phyloP scores from a whole-genome alignment of 495 filamentous ascomycete species.

The Aspergillus funiculosus region DNA sequence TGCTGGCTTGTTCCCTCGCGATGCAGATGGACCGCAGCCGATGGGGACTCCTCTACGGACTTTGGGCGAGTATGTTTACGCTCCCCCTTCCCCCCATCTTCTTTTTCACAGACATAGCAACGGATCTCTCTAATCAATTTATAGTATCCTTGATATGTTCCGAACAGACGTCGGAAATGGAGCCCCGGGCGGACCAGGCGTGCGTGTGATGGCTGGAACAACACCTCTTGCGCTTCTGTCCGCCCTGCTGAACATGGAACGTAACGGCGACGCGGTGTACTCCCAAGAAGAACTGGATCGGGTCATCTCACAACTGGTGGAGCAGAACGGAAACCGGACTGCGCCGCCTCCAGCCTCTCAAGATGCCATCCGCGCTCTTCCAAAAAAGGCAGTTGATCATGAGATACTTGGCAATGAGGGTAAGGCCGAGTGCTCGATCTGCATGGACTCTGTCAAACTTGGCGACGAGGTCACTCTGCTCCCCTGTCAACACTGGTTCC shows the following conservation, averaged over 20 bases:
- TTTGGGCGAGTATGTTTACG: conserved; percentile 38
- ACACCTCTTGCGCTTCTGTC: conserved; percentile 35
- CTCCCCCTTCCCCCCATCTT: not conserved
- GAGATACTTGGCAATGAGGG: conserved; percentile 60
- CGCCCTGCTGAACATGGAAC: conserved; percentile 54
- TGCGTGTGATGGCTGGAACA: conserved; percentile 21
- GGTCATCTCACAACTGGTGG: conserved; percentile 82
- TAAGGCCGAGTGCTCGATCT: conserved; percentile 81
- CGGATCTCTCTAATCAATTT: not conserved
- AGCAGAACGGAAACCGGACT: conserved; percentile 64
- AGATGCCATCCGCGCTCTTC: conserved; percentile 65
- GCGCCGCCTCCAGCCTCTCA: conserved; percentile 78
- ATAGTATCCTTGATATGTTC: conserved; percentile 31
- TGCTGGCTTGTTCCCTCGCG: conserved; percentile 30
- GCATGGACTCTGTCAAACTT: conserved; percentile 77
- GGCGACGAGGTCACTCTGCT: conserved; percentile 72
- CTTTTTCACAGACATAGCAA: not conserved
- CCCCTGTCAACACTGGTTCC: conserved; percentile 92
- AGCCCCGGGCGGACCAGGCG: conserved; percentile 15
- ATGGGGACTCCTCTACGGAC: conserved; percentile 22
- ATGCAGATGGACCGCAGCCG: conserved; percentile 32
- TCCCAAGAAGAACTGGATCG: conserved; percentile 86
- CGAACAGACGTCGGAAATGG: conserved; percentile 17
- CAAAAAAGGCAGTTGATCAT: conserved; percentile 58
- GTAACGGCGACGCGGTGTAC: conserved; percentile 81